phyloP scores from a whole-genome alignment of 768 basidiomycete species.

The Tephrocybe sp. region DNA sequence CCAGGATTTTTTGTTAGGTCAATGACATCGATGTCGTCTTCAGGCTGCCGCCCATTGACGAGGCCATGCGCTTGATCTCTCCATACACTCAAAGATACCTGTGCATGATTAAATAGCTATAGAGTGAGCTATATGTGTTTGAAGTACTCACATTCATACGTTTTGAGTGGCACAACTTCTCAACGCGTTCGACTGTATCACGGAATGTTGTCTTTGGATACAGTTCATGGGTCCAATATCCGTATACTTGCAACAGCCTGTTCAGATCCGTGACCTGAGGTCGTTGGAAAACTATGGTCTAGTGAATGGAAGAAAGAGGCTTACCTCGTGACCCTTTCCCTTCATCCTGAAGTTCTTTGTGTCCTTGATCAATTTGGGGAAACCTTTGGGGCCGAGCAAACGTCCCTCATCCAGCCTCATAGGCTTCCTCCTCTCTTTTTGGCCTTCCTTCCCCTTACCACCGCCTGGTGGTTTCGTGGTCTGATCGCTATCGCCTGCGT shows the following conservation, averaged over 20 bases:
- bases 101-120: constrained; percentile 8
- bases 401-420: constrained; percentile 74
- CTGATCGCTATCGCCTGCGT: constrained; percentile 26
- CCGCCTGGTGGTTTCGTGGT: constrained; percentile 24
- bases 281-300: not conserved
- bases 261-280: constrained; percentile 76
- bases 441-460: constrained; percentile 24
- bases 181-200: constrained; percentile 83
- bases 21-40: constrained; percentile 16
- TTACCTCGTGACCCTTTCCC: constrained; percentile 93
- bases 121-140: not conserved
- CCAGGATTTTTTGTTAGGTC: constrained; percentile 28
- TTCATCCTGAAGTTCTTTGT: constrained; percentile 77
- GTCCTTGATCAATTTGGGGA: constrained; percentile 76
- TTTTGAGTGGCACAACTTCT: constrained; percentile 84
- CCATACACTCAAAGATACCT: constrained; percentile 80
- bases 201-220: constrained; percentile 87
- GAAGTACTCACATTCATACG: constrained; percentile 71
- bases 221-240: constrained; percentile 93
- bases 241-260: constrained; percentile 80
- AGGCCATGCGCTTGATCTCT: constrained; percentile 60
- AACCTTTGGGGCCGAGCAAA: constrained; percentile 71
- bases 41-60: constrained; percentile 20
- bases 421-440: constrained; percentile 50
- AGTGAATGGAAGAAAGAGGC: constrained; percentile 10